Base-by-base conservation (phyloP, 306 rosid genomes). In the Vigna radiata region DNA sequence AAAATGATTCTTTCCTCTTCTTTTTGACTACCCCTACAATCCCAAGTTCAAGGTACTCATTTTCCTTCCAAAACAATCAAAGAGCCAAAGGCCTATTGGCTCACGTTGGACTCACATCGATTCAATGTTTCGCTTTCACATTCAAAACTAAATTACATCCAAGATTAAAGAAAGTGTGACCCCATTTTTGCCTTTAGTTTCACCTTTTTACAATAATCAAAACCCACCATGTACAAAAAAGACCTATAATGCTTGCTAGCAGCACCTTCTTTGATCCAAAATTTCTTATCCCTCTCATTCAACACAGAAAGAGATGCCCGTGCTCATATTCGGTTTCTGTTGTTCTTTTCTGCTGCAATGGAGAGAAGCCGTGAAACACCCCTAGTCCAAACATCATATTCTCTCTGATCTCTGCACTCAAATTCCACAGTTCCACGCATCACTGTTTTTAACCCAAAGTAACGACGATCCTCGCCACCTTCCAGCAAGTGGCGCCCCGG, bases 401-500 rank as follows among this genome's bases (percentile, higher is more conserved):
- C 99, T 55, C 88, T 89, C 48, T 92, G 91, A 80, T 81, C 89
- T 70, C 73, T 82, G 86, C 99, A 92, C 72, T 96, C 99, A 0
- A 96, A 96, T 63, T 96, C 99, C 39, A 96, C 96, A 1, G 87
- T 79, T 4, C 99, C 99, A 0, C 99, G 92, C 81, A 79, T 25
- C 10, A 87, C 1, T 0, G 99, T 96, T 58, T 88, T 96, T 85
- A 96, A 70, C 47, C 98, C 99, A 60, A 96, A 96, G 88, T 96
- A 96, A 2, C 96, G 92, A 6, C 97, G 89, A 76, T 92, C 47
- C 70, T 92, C 97, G 0, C 98, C 98, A 0, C 98, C 98, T 49
- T 91, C 93, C 0, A 91, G 91, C 67, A 96, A 49, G 83, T 96
- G 98, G 63, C 99, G 97, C 7, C 99, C 99, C 0, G 99, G 88